phyloP scores from a whole-genome alignment of 1,284 basidiomycete genomes.

The Microstroma glucosiphilum region DNA sequence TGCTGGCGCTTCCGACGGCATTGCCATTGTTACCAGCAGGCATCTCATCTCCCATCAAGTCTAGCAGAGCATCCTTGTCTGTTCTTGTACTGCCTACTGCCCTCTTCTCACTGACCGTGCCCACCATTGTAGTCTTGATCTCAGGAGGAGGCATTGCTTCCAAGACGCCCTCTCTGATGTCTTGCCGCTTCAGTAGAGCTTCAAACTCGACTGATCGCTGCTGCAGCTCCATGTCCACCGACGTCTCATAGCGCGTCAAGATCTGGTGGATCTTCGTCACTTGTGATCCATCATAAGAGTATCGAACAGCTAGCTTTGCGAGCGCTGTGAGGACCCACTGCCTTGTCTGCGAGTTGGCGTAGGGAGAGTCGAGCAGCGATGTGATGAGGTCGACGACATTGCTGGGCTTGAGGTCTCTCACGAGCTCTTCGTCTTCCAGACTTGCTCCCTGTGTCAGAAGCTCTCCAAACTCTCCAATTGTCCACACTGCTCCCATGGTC shows the following conservation, averaged over 20 bases:
- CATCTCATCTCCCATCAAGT: slow-evolving; percentile 44
- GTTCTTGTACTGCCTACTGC: slow-evolving; percentile 39
- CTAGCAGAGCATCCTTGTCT: slow-evolving; percentile 38
- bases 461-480: slow-evolving; percentile 95
- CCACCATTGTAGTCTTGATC: slow-evolving; percentile 56
- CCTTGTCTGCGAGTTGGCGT: slow-evolving; percentile 80
- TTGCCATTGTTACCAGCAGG: slow-evolving; percentile 17
- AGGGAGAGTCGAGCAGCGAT: slow-evolving; percentile 85
- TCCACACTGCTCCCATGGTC: slow-evolving; percentile 87
- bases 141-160: slow-evolving; percentile 98
- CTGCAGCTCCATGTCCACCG: slow-evolving; percentile 85
- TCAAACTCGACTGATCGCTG: slow-evolving; percentile 93
- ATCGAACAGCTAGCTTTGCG: slow-evolving; percentile 80
- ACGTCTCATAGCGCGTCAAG: slow-evolving; percentile 71
- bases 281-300: slow-evolving; percentile 54
- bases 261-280: slow-evolving; percentile 71
- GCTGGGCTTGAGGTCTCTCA: slow-evolving; percentile 59
- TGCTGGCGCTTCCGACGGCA: not conserved
- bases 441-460: slow-evolving; percentile 73
- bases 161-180: slow-evolving; percentile 75
- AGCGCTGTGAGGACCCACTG: slow-evolving; percentile 87
- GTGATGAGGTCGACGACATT: slow-evolving; percentile 81
- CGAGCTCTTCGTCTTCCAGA: slow-evolving; percentile 67
- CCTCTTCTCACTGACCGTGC: slow-evolving; percentile 43
- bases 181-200: slow-evolving; percentile 66